Percentiles rank a stretch among this genome's conserved stretches.
Conservation (phyloP, 2,329 filamentous ascomycete genomes). For the Dactylonectria estremocensis region DNA sequence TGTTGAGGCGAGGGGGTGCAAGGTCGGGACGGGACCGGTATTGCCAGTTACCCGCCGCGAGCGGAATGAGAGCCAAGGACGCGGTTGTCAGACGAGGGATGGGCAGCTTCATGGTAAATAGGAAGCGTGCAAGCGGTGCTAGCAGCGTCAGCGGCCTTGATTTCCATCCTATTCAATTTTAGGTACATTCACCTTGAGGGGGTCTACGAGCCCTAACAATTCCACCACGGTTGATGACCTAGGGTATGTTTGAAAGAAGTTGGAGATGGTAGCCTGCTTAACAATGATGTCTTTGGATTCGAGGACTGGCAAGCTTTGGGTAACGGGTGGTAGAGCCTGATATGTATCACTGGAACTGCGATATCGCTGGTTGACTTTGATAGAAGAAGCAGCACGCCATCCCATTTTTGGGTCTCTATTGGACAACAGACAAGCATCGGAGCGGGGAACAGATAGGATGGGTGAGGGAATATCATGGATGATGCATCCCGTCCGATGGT, state of each 20-base stretch:
- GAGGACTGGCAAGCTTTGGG: background rate
- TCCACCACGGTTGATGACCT: constrained; percentile 29
- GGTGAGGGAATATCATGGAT: constrained; percentile 24
- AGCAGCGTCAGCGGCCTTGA: constrained; percentile 38
- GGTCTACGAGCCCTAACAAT: constrained; percentile 36
- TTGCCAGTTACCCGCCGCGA: constrained; percentile 24
- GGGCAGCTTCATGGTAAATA: constrained; percentile 30
- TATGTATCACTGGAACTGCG: background rate
- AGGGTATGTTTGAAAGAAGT: background rate
- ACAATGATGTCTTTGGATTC: background rate
- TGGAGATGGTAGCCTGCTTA: background rate
- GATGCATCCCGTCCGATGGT: constrained; percentile 2
- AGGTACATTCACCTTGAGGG: constrained; percentile 44
- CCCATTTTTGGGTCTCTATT: background rate
- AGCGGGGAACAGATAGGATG: background rate
- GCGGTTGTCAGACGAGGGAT: constrained; percentile 20
- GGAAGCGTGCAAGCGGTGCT: constrained; percentile 27
- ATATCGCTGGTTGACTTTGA: constrained; percentile 12
- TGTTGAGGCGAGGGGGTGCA: constrained; percentile 54
- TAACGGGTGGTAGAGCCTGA: background rate
- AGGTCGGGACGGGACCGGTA: constrained; percentile 48
- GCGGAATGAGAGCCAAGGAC: constrained; percentile 16
- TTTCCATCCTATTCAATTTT: constrained; percentile 37
- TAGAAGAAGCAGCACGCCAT: constrained; percentile 27
- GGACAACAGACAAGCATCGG: constrained; percentile 12